Evolutionary conservation across 2,329 filamentous ascomycete species (phyloP), one percentile per base, ranked within the genome.

Genomic region (Ophiostoma pallidulum): DNA sequence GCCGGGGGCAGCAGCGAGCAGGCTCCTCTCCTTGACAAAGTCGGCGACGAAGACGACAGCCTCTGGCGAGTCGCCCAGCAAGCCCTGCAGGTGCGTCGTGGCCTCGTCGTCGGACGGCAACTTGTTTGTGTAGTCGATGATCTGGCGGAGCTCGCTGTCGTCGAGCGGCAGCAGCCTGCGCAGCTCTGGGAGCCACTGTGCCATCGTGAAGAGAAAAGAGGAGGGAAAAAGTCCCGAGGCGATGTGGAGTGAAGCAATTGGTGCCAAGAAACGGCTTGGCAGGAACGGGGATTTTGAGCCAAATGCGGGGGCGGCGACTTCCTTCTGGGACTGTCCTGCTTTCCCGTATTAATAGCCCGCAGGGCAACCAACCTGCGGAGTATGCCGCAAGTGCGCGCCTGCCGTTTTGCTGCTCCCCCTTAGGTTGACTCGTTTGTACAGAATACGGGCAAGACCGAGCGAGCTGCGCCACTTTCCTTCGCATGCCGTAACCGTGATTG

Each of bases 141-240:
- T 29, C 33, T 48, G 45, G 5, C 14, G 20, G 16, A 51, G 44
- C 14, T 51, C 52, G n/a, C 10, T 19, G 5, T 51, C 45, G 24
- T 45, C 41, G 29, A 53, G 47, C 24, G 47, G 45, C 32, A 53
- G 26, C 12, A 52, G 31, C 28, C 44, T 14, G n/a, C 37, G 45
- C 14, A 53, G 39, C 24, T 31, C 16, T 2, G 33, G 26, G 18
- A 36, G 16, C 44, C 35, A 44, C n/a, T 35, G 33, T 13, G 46
- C 20, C 28, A 39, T 47, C 3, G 37, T 32, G 31, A 8, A 13
- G 31, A 24, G 22, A 9, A 8, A 4, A 14, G 28, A 10, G 14
- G 41, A 3, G 7, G 29, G 7, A n/a, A n/a, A n/a, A n/a, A n/a
- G n/a, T n/a, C n/a, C n/a, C 14, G 40, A 32, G 26, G 28, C 22